Conservation (phyloP, 495 filamentous ascomycete species). For the Daldinia caldariorum region DNA sequence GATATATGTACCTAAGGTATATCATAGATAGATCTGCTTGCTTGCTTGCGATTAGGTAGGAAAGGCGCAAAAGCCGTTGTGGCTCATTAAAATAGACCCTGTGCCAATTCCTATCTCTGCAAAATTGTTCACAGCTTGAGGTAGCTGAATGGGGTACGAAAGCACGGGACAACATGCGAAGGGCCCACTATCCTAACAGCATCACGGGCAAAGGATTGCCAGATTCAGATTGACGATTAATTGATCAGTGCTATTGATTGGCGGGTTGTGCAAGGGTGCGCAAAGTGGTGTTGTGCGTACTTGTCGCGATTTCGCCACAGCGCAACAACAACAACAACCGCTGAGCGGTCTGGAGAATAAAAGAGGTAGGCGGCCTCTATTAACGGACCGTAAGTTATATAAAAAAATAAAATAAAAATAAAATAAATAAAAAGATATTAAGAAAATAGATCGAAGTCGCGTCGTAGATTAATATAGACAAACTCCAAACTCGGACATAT, state of each 20-base stretch:
- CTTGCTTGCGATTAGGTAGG: conserved; percentile 24
- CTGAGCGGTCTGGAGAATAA: conserved; percentile 11
- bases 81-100: conserved; percentile 18
- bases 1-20: too few species aligned
- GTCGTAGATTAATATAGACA: conserved; percentile 15
- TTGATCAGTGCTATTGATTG: conserved; percentile 5
- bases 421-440: background rate
- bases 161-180: conserved; percentile 20
- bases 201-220: conserved; percentile 29
- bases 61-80: conserved; percentile 32
- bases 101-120: conserved; percentile 10
- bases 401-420: too few species aligned
- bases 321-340: too few species aligned
- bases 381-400: conserved; percentile 3
- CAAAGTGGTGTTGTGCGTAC: conserved; percentile 9
- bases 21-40: conserved; percentile 15
- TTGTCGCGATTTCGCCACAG: conserved; percentile 31
- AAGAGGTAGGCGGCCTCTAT: conserved; percentile 37
- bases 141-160: conserved; percentile 27
- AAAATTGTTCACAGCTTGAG: conserved; percentile 23
- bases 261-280: conserved; percentile 40
- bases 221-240: conserved; percentile 22
- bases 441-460: conserved; percentile 13
- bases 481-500: conserved; percentile 22
- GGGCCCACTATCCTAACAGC: conserved; percentile 34